phyloP scores from a whole-genome alignment of 2,329 filamentous ascomycete species.

The Harringtonia lauricola region DNA sequence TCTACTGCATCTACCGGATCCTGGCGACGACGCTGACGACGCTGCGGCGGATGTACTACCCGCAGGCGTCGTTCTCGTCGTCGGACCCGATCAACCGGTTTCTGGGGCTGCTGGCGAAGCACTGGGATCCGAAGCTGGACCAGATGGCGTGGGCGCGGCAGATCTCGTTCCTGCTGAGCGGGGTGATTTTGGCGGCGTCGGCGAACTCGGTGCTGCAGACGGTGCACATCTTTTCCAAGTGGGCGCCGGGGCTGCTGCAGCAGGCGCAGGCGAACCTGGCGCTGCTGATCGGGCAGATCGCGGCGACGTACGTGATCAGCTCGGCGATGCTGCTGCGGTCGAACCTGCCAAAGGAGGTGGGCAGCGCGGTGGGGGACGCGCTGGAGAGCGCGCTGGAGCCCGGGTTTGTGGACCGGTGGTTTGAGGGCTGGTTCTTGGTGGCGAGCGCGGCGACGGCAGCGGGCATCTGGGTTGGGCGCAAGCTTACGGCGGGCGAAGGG shows the following conservation, averaged over 20 bases:
- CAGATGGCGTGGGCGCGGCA: constrained; percentile 74
- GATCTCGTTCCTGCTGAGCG: constrained; percentile 74
- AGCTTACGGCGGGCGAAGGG: constrained; percentile 30
- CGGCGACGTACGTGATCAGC: constrained; percentile 76
- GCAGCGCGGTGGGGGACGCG: constrained; percentile 66
- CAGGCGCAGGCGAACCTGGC: constrained; percentile 70
- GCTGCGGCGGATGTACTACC: constrained; percentile 44
- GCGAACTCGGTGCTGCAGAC: constrained; percentile 81
- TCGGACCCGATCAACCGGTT: constrained; percentile 78
- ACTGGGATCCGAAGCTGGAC: constrained; percentile 76
- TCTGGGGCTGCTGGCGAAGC: constrained; percentile 66
- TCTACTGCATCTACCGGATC: constrained; percentile 81
- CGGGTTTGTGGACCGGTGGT: constrained; percentile 69
- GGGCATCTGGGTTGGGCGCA: constrained; percentile 64
- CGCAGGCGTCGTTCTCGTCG: constrained; percentile 45
- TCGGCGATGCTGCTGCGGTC: constrained; percentile 66
- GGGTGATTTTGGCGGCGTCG: constrained; percentile 70
- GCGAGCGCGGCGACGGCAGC: constrained; percentile 54
- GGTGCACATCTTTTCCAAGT: constrained; percentile 67
- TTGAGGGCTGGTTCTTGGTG: constrained; percentile 74
- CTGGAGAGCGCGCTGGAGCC: constrained; percentile 66
- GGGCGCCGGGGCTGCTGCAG: constrained; percentile 59
- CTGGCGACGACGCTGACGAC: constrained; percentile 59
- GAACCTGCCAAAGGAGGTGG: constrained; percentile 67
- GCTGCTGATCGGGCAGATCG: constrained; percentile 68